These are phyloP conservation scores for Parietaria judaica DNA, from an alignment of 306 rosid species.

Conservation along the genomic window DNA sequence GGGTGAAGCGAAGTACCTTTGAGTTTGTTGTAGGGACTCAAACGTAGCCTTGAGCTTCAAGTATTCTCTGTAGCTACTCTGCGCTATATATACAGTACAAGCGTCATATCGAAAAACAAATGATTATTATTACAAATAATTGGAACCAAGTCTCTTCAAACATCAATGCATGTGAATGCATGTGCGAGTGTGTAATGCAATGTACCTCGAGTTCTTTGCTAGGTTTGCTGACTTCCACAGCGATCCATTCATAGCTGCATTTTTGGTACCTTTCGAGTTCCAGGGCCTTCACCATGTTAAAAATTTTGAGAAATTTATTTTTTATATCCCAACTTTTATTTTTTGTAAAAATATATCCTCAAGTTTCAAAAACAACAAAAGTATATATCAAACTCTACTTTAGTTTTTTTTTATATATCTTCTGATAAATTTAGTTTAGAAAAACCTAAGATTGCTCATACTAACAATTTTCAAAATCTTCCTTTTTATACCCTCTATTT, in stretches of 20 bases:
- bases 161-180: neutral
- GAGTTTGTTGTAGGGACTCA: constrained; percentile 88
- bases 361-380: no score
- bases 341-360: no score
- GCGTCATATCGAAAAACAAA: neutral
- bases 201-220: constrained; percentile 88
- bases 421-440: no score
- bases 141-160: no score
- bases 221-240: constrained; percentile 75
- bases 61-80: constrained; percentile 90
- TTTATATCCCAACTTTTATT: no score
- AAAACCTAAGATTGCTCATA: no score
- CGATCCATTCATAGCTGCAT: constrained; percentile 64
- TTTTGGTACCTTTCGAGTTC: constrained; percentile 59
- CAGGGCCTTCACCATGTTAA: constrained; percentile 44
- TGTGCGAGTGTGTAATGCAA: neutral
- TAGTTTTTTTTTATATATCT: no score
- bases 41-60: constrained; percentile 72
- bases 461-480: no score
- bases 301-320: neutral
- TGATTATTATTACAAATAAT: neutral
- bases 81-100: constrained; percentile 20
- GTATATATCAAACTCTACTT: no score
- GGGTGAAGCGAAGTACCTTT: constrained; percentile 39
- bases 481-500: no score